These are phyloP conservation scores for Lactifluus rugatus DNA, from an alignment of 768 basidiomycete genomes.

Conservation along the genomic window DNA sequence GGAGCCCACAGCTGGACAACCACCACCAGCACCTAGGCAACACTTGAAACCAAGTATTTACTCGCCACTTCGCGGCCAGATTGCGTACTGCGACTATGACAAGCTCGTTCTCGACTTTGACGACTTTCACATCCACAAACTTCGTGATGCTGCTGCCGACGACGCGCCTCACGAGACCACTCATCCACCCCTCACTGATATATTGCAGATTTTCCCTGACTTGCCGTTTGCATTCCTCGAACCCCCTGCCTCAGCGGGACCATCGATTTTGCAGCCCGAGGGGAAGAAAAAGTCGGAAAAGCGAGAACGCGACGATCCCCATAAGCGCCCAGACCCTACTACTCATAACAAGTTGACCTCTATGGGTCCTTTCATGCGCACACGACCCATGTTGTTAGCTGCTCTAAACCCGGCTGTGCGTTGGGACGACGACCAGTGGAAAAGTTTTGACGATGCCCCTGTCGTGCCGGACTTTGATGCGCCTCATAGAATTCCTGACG, in stretches of 20 bases:
- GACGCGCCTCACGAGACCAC: constrained; percentile 19
- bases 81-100: constrained; percentile 37
- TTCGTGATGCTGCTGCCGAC: background rate
- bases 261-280: constrained; percentile 10
- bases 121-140: constrained; percentile 29
- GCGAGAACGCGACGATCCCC: constrained; percentile 59
- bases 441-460: constrained; percentile 42
- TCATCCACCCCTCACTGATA: constrained; percentile 34
- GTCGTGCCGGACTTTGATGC: constrained; percentile 15
- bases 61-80: constrained; percentile 48
- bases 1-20: constrained; percentile 5
- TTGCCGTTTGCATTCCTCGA: constrained; percentile 54
- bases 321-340: constrained; percentile 69
- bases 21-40: background rate
- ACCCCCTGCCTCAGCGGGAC: constrained; percentile 17
- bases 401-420: constrained; percentile 75
- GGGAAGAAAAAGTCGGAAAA: constrained; percentile 34
- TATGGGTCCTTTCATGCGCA: constrained; percentile 66
- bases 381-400: constrained; percentile 76
- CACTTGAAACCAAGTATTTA: constrained; percentile 40
- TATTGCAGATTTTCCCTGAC: constrained; percentile 77
- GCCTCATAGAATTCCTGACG: constrained; percentile 32
- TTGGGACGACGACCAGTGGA: constrained; percentile 56
- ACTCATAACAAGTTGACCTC: constrained; percentile 68
- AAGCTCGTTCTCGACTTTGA: constrained; percentile 47